These are phyloP conservation scores for Linnemannia exigua DNA, from an alignment of 192 early-diverging fungal species.

Conservation along the genomic window DNA sequence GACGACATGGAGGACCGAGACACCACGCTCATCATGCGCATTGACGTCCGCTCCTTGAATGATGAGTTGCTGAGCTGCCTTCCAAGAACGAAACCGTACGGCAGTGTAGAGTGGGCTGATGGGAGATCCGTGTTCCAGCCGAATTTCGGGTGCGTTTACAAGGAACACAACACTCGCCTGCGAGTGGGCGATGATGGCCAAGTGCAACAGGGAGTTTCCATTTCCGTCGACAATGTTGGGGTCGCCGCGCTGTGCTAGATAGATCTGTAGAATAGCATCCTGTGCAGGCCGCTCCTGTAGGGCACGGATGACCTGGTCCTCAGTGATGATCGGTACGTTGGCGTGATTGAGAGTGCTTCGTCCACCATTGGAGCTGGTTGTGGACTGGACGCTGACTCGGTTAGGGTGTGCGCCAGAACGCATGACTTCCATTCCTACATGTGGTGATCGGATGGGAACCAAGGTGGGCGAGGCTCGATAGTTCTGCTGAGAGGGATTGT, in stretches of 20 bases:
- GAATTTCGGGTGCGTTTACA: conserved; percentile 48
- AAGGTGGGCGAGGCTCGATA: conserved; percentile 41
- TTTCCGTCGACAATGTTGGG: conserved; percentile 54
- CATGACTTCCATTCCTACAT: conserved; percentile 22
- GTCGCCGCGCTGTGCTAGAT: conserved; percentile 38
- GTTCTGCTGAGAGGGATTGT: conserved; percentile 21
- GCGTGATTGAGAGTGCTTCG: not conserved
- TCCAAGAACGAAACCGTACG: conserved; percentile 50
- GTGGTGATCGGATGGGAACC: conserved; percentile 38
- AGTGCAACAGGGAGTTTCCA: conserved; percentile 46
- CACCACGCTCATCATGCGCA: conserved; percentile 50
- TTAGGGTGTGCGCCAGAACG: conserved; percentile 30
- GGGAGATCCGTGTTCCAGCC: conserved; percentile 46
- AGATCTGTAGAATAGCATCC: conserved; percentile 44
- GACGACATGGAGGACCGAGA: conserved; percentile 46
- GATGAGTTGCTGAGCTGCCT: conserved; percentile 49
- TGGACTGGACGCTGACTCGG: conserved; percentile 44
- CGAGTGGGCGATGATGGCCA: conserved; percentile 50
- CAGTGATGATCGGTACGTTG: conserved; percentile 10
- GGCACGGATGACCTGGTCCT: conserved; percentile 44
- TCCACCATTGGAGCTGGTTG: conserved; percentile 17
- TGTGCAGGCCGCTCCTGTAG: conserved; percentile 41
- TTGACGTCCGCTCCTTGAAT: conserved; percentile 52
- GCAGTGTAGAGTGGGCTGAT: conserved; percentile 55
- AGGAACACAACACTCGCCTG: conserved; percentile 52